phyloP scores from a whole-genome alignment of 495 filamentous ascomycete genomes.

The Podospora conica region DNA sequence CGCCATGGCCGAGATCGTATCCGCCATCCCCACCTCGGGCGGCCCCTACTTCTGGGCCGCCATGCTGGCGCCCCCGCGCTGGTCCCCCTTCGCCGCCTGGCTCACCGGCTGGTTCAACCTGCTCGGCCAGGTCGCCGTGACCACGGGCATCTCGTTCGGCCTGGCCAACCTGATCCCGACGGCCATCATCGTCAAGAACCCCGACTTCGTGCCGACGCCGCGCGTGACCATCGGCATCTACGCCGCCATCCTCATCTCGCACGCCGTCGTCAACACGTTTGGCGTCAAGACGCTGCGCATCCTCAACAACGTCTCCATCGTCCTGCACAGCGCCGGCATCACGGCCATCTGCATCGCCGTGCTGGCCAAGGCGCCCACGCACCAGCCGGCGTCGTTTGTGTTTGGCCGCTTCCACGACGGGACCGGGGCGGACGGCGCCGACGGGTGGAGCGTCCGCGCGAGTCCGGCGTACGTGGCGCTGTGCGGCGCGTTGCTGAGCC shows the following conservation, averaged over 20 bases:
- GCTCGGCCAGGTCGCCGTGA: slow-evolving; percentile 59
- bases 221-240: slow-evolving; percentile 55
- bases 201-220: slow-evolving; percentile 44
- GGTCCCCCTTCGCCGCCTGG: slow-evolving; percentile 57
- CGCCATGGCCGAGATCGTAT: slow-evolving; percentile 63
- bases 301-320: slow-evolving; percentile 57
- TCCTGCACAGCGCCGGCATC: slow-evolving; percentile 55
- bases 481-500: slow-evolving; percentile 48
- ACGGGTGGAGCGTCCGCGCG: slow-evolving; percentile 39
- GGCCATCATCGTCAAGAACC: slow-evolving; percentile 49
- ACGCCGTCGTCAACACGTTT: slow-evolving; percentile 54
- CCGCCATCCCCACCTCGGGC: slow-evolving; percentile 56
- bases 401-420: slow-evolving; percentile 55
- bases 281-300: slow-evolving; percentile 51
- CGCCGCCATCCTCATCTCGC: slow-evolving; percentile 52
- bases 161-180: slow-evolving; percentile 54
- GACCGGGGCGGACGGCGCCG: slow-evolving; percentile 36
- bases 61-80: slow-evolving; percentile 49
- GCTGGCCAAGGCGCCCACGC: slow-evolving; percentile 54
- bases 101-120: slow-evolving; percentile 60
- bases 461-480: slow-evolving; percentile 46
- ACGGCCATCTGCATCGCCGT: slow-evolving; percentile 52
- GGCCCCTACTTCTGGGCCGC: slow-evolving; percentile 66
- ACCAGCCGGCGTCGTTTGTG: slow-evolving; percentile 54
- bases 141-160: slow-evolving; percentile 63